Base-by-base conservation (phyloP, 2,329 filamentous ascomycete species). In the Fusarium longipes region DNA sequence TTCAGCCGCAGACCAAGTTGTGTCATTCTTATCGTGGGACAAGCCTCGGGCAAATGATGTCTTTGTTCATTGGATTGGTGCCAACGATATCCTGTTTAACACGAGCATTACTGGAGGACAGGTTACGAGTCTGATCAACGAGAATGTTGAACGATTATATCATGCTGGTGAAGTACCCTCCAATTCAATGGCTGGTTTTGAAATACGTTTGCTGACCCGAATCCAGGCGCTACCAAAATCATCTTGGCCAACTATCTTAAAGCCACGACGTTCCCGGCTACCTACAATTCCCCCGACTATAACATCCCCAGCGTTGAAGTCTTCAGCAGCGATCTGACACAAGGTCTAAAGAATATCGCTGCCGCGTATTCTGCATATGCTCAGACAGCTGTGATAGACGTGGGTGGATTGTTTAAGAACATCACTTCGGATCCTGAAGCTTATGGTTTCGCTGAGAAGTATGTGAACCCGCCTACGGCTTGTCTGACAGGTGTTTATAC, bases 31-130 rank as follows among this genome's bases (percentile, higher is more conserved):
- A 1, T 55, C 58, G 0, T 53, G 52, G 52, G 44, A 67, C 51
- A 29, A 35, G 5, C 64, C 64, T 10, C 33, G 14, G 1, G 11
- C 6, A 1, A 39, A 15, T 3, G 64, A 67, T 18, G 24, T 67
- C 5, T 67, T 67, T 22, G 64, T 67, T 8, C 58, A 55, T n/a
- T 67, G 64, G 64, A 65, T 67, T 8, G 64, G 64, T 6, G 58
- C 43, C 35, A 67, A 67, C 22, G 64, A 67, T 9, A 67, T 67
- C 4, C 35, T 67, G 4, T 67, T 67, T 14, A 67, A 67, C 3
- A 67, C 64, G 0, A 68, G 32, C n/a, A 67, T 67, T 2, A 64
- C 64, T 2, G 64, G 58, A 8, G 32, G 9, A 9, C 58, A 67
- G 3, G 32, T 67, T 8, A 53, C 58, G 7, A 60, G 64, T 7